These are phyloP conservation scores for Beta vulgaris DNA, from an alignment of 148 eudicot genomes.

Conservation along the genomic window DNA sequence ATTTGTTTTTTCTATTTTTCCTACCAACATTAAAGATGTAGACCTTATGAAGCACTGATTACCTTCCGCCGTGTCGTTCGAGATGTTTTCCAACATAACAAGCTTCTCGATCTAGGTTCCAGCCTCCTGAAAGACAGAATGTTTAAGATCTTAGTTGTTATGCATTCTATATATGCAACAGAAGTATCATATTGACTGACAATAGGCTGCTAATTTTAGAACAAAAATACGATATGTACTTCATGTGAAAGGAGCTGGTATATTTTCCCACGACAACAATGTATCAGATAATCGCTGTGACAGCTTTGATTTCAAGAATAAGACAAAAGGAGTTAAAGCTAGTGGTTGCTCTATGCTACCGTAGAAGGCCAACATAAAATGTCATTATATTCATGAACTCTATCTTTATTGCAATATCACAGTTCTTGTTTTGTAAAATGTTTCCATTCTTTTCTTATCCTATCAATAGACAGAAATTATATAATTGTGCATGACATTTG, in stretches of 20 bases:
- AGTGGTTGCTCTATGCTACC: background rate
- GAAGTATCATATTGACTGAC: background rate
- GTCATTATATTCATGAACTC: background rate
- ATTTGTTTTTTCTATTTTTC: too few relatives aligned
- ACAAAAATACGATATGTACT: too few relatives aligned
- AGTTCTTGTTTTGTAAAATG: background rate
- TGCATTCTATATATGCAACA: background rate
- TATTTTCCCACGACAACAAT: background rate
- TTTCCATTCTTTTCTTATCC: too few relatives aligned
- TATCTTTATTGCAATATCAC: background rate
- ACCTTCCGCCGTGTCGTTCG: conserved; percentile 70
- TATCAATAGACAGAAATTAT: too few relatives aligned
- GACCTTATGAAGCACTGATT: conserved; percentile 7
- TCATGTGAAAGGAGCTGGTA: background rate
- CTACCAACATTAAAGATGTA: too few relatives aligned
- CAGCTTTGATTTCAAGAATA: background rate
- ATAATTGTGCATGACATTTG: too few relatives aligned
- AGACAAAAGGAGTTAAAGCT: background rate
- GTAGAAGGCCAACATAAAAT: background rate
- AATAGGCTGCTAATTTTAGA: background rate
- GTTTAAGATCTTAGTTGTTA: background rate
- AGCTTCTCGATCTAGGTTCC: conserved; percentile 83
- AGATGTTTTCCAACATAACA: conserved; percentile 86
- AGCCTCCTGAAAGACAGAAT: conserved; percentile 56
- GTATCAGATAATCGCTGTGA: background rate